These are phyloP conservation scores for Plasmodium fragile DNA, from an alignment of 169 alveolate species.

Conservation along the genomic window DNA sequence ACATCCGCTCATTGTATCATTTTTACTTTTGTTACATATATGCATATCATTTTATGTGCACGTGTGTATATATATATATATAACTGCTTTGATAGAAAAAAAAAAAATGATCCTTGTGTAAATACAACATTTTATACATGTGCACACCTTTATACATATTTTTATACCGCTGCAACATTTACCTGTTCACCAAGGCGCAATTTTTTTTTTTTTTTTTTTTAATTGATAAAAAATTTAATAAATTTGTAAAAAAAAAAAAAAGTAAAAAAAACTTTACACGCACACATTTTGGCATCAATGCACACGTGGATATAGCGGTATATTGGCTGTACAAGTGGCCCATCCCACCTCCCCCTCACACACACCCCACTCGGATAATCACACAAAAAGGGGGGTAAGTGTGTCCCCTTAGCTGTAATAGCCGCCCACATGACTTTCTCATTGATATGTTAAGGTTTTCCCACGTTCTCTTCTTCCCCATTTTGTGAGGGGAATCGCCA, in stretches of 20 bases:
- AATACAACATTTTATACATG: neutral
- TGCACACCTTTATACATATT: neutral
- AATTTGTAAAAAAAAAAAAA: neutral
- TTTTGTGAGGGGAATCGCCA: neutral
- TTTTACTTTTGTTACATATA: neutral
- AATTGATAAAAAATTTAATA: neutral
- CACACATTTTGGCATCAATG: neutral
- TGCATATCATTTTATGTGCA: neutral
- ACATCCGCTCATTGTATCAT: neutral
- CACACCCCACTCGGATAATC: neutral
- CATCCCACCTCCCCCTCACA: neutral
- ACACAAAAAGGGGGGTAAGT: neutral
- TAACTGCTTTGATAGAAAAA: neutral
- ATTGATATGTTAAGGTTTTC: no score
- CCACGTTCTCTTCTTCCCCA: neutral
- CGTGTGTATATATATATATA: neutral
- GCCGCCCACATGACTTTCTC: neutral
- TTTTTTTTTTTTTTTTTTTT: conserved; percentile 1
- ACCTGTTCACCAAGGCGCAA: neutral
- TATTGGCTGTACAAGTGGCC: neutral
- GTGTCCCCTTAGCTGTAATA: neutral
- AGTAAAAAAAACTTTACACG: neutral
- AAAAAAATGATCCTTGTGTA: neutral
- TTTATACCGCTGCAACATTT: neutral
- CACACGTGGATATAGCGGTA: neutral